These are phyloP conservation scores for Pichia phayaonensis DNA, from an alignment of 805 yeast species.

Conservation along the genomic window DNA sequence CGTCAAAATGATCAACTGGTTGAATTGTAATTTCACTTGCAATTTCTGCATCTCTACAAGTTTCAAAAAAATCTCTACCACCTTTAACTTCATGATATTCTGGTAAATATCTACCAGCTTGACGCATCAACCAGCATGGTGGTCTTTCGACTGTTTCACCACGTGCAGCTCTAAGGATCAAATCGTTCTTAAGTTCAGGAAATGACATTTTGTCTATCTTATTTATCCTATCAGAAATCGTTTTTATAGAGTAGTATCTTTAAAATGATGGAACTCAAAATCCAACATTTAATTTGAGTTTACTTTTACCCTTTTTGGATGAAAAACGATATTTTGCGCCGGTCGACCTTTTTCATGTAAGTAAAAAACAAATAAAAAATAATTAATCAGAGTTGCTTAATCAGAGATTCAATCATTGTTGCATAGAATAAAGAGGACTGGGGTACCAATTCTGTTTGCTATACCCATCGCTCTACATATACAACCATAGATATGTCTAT, in stretches of 20 bases:
- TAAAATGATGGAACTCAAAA: not conserved
- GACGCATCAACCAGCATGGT: constrained; percentile 97
- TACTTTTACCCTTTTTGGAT: not conserved
- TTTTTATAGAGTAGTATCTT: not conserved
- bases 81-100: constrained; percentile 89
- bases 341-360: not conserved
- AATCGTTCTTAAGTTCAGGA: constrained; percentile 79
- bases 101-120: constrained; percentile 91
- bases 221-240: not conserved
- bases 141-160: constrained; percentile 93
- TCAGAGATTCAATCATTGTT: not conserved
- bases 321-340: not conserved
- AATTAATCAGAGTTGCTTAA: not conserved
- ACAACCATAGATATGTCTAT: not conserved
- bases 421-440: not conserved
- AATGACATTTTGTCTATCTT: constrained; percentile 30
- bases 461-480: not conserved
- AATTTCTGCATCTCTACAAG: constrained; percentile 90
- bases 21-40: constrained; percentile 94
- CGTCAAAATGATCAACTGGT: constrained; percentile 85
- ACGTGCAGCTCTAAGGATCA: constrained; percentile 83
- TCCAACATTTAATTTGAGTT: not conserved
- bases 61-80: constrained; percentile 81
- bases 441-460: not conserved
- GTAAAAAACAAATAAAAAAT: not conserved